Evolutionary conservation across 768 basidiomycete species (phyloP), one percentile per base, ranked within the genome.

Genomic region (Xerocomellus amylosporus): DNA sequence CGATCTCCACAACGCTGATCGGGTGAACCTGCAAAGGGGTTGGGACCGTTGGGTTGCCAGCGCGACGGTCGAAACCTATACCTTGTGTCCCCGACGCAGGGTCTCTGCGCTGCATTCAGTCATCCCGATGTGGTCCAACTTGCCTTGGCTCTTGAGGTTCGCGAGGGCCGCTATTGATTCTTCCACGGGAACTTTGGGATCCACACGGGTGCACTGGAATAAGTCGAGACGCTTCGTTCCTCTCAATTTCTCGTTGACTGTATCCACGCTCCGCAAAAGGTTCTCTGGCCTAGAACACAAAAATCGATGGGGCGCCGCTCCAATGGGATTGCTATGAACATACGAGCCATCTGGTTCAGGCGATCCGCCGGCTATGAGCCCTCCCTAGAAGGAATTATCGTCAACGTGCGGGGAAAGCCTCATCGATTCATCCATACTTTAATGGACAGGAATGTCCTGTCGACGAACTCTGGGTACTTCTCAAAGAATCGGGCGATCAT

Each of bases 1-100:
- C 87, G 46, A 88, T 85, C 65, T 89, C 87, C 12, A 85, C 81
- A 13, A 79, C 75, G 24, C 79, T 74, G 54, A 87, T 77, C 1
- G 79, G 82, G 46, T 79, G 73, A 19, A 85, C 73, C 79, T 84
- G 44, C 4, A 8, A 26, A 34, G 42, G 2, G 46, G 14, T 6
- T 24, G 24, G 24, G 24, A 24, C 24, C 24, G 24, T 24, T 22
- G 17, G 30, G 44, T 14, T 24, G 17, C 22, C 26, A 28, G 15
- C 17, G 8, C 2, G 22, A 49, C 6, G 5, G 37, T 49, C 42
- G 4, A 8, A 14, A 10, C 2, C 12, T 5, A 15, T 9, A n/a
- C 58, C 64, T 70, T 54, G 51, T 66, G 51, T 28, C 63, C 75
- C 47, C 58, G 74, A 64, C 64, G 75, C 60, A 89, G 70, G 0